phyloP scores from a whole-genome alignment of 2,329 filamentous ascomycete genomes.

The Epichloe elymi region DNA sequence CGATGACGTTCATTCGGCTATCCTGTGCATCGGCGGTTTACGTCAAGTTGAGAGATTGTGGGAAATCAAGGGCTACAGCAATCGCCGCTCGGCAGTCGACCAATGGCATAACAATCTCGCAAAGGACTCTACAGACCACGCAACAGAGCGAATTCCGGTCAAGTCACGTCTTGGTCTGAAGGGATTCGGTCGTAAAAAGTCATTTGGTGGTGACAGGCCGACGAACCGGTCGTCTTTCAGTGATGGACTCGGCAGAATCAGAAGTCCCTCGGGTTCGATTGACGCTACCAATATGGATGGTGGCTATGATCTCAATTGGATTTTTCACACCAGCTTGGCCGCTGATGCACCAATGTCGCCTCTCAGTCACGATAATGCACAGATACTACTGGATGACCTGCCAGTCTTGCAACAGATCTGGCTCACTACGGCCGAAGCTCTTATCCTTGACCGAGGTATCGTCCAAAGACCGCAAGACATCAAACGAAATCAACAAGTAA shows the following conservation, averaged over 20 bases:
- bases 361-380: constrained; percentile 36
- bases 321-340: constrained; percentile 47
- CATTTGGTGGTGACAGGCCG: constrained; percentile 20
- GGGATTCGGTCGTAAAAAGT: constrained; percentile 45
- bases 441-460: constrained; percentile 46
- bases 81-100: constrained; percentile 44
- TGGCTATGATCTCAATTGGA: constrained; percentile 23
- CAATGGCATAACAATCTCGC: constrained; percentile 42
- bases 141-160: constrained; percentile 22
- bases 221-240: constrained; percentile 12
- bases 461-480: constrained; percentile 47
- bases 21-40: constrained; percentile 46
- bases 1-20: constrained; percentile 48
- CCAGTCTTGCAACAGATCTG: constrained; percentile 48
- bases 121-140: constrained; percentile 31
- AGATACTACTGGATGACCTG: constrained; percentile 38
- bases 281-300: constrained; percentile 16
- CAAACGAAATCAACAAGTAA: constrained; percentile 47
- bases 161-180: constrained; percentile 41
- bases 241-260: constrained; percentile 12
- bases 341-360: constrained; percentile 50
- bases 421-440: constrained; percentile 47
- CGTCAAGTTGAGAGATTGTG: constrained; percentile 50
- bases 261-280: constrained; percentile 18
- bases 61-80: constrained; percentile 55